These are phyloP conservation scores for Talaromyces borbonicus DNA, from an alignment of 495 filamentous ascomycete genomes.

Conservation along the genomic window DNA sequence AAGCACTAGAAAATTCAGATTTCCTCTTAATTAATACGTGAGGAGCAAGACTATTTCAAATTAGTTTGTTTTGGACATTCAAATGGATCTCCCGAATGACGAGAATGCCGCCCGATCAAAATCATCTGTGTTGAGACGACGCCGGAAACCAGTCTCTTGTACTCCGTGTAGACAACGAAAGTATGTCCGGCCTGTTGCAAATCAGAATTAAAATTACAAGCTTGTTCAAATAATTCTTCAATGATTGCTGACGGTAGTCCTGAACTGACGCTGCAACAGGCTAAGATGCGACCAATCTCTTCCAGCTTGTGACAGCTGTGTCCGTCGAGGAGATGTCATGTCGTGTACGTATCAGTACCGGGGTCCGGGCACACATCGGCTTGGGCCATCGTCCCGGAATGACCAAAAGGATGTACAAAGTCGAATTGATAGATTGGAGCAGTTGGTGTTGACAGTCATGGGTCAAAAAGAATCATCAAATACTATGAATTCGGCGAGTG, in stretches of 20 bases:
- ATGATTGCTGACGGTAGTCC: too few relatives aligned
- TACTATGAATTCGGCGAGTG: neutral
- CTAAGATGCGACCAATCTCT: neutral
- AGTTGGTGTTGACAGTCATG: neutral
- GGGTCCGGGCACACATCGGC: neutral
- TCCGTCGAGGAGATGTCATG: neutral
- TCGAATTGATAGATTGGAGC: neutral
- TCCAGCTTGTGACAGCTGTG: neutral
- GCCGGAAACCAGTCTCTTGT: neutral
- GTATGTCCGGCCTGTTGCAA: neutral
- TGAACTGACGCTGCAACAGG: neutral
- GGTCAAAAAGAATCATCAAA: neutral
- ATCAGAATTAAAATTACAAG: neutral
- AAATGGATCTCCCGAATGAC: neutral
- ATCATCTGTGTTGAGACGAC: too few relatives aligned
- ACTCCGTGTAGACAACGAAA: conserved; percentile 1
- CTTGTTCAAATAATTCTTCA: too few relatives aligned
- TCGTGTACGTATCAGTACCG: neutral
- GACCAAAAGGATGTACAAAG: neutral
- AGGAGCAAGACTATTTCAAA: too few relatives aligned
- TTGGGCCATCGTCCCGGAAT: neutral
- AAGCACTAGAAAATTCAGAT: too few relatives aligned
- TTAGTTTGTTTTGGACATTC: too few relatives aligned
- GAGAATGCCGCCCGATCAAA: neutral
- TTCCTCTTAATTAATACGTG: too few relatives aligned